Base-by-base conservation (phyloP, 129 eudicot species). In the Tagetes patula region DNA sequence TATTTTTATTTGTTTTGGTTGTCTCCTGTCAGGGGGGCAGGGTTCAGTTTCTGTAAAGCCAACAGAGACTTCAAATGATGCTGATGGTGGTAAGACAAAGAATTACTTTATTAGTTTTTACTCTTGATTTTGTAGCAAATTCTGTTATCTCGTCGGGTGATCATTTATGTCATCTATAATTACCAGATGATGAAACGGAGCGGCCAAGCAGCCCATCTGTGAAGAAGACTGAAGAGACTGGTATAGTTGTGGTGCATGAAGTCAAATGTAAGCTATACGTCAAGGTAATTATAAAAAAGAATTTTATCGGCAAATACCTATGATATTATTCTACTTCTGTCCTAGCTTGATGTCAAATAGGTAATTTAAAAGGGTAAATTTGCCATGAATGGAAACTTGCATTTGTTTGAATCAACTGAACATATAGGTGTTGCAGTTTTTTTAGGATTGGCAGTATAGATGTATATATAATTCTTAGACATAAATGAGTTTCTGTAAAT, bases 191-290 rank as follows among this genome's bases (percentile, higher is more conserved):
- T 63, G 97, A 86, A 12, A 73, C 70, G 27, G 96, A 95, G 87
- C 96, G 87, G 82, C 97, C 99, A 34, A 88, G 99, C 82, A 95
- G 99, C 81, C 99, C 97, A 31, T 95, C 99, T 48, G 81, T 95
- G 46, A 86, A 91, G 77, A 95, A 82, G 78, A 85, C 82, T 2
- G 95, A 95, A 86, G 99, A 95, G 82, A 75, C 76, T 76, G 99
- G 97, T 12, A 65, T 95, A 70, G 62, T 58, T 42, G 87, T 84
- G 1, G 99, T 95, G 36, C 99, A 95, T 76, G 99, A 95, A 84
- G 90, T 87, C 83, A 95, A 88, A 87, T 95, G 99, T 82, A 95
- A 91, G 70, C 94, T 95, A 72, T 95, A 90, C 82, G 85, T 95
- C n/a, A 95, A 95, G 97, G 99, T 90, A 88, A 73, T 69, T 12